A percentile compares a stretch with the other conserved stretches of the same genome.
Conservation (phyloP, 2,329 filamentous ascomycete genomes). For the Colletotrichum trifolii region DNA sequence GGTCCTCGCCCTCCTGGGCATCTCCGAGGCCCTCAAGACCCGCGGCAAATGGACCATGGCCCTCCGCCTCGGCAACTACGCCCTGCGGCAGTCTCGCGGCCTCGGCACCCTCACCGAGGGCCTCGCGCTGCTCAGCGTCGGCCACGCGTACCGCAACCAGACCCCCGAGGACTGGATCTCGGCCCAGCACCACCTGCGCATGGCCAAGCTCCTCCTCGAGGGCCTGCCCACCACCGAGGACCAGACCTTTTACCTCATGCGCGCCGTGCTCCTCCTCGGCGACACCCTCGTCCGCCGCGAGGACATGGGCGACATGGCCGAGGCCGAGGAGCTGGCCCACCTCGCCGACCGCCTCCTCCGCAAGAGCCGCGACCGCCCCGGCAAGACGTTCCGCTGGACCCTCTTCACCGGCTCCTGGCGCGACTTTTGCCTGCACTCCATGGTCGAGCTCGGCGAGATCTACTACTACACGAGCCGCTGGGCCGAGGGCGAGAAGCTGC, state of each 20-base stretch:
- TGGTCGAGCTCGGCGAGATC: constrained; percentile 39
- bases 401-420: constrained; percentile 34
- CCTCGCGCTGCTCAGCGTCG: constrained; percentile 35
- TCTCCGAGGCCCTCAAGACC: constrained; percentile 33
- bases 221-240: constrained; percentile 30
- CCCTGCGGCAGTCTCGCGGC: constrained; percentile 27
- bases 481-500: constrained; percentile 37
- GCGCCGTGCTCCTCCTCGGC: constrained; percentile 37
- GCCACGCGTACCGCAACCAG: constrained; percentile 37
- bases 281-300: constrained; percentile 38
- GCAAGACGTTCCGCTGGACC: constrained; percentile 31
- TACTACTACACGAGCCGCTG: constrained; percentile 40
- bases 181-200: constrained; percentile 34
- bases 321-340: constrained; percentile 32
- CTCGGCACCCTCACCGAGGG: constrained; percentile 34
- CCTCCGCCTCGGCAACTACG: constrained; percentile 23
- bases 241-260: constrained; percentile 36
- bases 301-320: constrained; percentile 33
- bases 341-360: constrained; percentile 33
- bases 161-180: constrained; percentile 34
- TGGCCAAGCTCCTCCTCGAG: constrained; percentile 33
- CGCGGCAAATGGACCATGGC: constrained; percentile 36
- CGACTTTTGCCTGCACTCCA: constrained; percentile 39
- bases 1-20: constrained; percentile 33
- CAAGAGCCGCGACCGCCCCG: constrained; percentile 19